A percentile compares a stretch with the other conserved stretches of the same genome.
These are phyloP conservation scores for Gautieria morchelliformis DNA, from an alignment of 768 basidiomycete species.

Conservation along the genomic window DNA sequence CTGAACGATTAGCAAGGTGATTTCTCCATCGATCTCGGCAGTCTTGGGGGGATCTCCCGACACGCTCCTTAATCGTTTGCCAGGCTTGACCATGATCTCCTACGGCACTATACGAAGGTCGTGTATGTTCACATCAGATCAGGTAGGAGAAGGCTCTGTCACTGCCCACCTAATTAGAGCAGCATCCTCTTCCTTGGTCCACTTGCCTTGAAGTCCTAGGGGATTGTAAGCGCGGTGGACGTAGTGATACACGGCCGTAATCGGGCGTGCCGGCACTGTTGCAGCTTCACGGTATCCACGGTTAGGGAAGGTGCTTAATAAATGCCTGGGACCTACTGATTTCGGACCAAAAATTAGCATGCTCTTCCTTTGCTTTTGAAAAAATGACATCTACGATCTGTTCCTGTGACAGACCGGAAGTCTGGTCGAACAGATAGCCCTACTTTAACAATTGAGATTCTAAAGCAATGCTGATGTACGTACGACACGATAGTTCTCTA, in stretches of 20 bases:
- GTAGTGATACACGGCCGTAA: slow-evolving; percentile 79
- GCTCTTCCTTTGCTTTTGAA: slow-evolving; percentile 44
- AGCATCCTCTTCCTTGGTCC: slow-evolving; percentile 58
- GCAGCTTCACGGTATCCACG: slow-evolving; percentile 34
- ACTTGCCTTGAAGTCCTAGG: slow-evolving; percentile 56
- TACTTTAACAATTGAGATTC: background rate
- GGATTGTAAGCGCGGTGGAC: slow-evolving; percentile 65
- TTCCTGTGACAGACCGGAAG: slow-evolving; percentile 41
- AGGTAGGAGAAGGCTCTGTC: background rate
- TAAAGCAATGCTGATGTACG: slow-evolving; percentile 18
- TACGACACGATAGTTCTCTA: slow-evolving; percentile 53
- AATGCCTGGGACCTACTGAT: slow-evolving; percentile 44
- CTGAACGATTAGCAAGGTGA: slow-evolving; percentile 51
- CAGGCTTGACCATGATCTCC: slow-evolving; percentile 63
- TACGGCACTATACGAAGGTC: slow-evolving; percentile 45
- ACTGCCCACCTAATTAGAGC: background rate
- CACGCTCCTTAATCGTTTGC: slow-evolving; percentile 63
- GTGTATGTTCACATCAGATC: background rate
- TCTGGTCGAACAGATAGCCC: slow-evolving; percentile 23
- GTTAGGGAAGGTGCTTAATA: background rate
- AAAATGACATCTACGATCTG: slow-evolving; percentile 60
- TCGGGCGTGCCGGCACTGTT: slow-evolving; percentile 65
- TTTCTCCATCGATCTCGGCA: slow-evolving; percentile 84
- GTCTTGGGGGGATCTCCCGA: slow-evolving; percentile 70
- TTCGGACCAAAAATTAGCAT: slow-evolving; percentile 70